phyloP scores from a whole-genome alignment of 73 alveolate species.

The Paramecium bursaria region DNA sequence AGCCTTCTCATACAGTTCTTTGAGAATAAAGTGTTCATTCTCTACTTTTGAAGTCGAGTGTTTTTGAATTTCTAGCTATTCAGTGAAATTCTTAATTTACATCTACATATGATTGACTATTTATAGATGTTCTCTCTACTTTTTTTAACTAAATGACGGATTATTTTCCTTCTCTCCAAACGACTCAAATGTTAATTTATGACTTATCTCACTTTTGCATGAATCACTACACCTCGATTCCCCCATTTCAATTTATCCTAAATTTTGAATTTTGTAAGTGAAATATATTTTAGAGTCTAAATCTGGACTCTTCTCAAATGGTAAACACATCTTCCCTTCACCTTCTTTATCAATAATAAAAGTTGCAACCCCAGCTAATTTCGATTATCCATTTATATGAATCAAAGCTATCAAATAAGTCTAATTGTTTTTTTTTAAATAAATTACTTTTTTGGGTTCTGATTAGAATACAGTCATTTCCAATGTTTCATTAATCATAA shows the following conservation, averaged over 20 bases:
- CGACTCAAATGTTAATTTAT: too few species aligned
- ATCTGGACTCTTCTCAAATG: slow-evolving; percentile 50
- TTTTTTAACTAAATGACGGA: too few species aligned
- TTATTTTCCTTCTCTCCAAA: too few species aligned
- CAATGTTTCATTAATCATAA: slow-evolving; percentile 14
- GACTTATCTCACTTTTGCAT: not conserved
- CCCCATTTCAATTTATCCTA: not conserved
- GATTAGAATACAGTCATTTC: slow-evolving; percentile 1
- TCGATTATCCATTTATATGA: slow-evolving; percentile 41
- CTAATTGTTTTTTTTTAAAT: not conserved
- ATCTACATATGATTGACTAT: too few species aligned
- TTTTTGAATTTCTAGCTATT: too few species aligned
- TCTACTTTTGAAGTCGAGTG: too few species aligned
- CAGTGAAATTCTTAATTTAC: too few species aligned
- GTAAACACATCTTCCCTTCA: not conserved
- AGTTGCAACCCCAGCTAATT: slow-evolving; percentile 44
- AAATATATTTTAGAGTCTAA: slow-evolving; percentile 36
- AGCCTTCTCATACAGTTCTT: slow-evolving; percentile 41
- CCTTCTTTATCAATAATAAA: not conserved
- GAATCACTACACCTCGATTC: slow-evolving; percentile 36
- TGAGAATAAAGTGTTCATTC: not conserved
- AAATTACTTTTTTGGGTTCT: not conserved
- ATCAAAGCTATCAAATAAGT: slow-evolving; percentile 2
- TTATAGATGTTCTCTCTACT: too few species aligned
- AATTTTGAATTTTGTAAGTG: not conserved